Conservation (phyloP, 2,329 filamentous ascomycete genomes). For the Fonsecaea pedrosoi region DNA sequence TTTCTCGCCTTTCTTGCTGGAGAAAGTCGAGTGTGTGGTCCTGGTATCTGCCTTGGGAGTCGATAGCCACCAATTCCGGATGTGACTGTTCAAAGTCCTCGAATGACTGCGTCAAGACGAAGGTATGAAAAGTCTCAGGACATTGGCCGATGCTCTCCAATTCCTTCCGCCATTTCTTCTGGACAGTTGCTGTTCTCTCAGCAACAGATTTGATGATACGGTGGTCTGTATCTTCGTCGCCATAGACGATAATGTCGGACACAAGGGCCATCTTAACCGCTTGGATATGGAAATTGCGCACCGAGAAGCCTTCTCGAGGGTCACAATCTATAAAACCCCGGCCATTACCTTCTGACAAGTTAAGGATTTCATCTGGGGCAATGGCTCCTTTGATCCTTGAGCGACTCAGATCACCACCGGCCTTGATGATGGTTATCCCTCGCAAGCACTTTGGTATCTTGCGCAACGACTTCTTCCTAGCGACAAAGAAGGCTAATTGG, state of each 20-base stretch:
- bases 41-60: constrained; percentile 73
- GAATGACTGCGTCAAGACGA: constrained; percentile 68
- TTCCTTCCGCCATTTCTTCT: constrained; percentile 74
- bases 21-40: constrained; percentile 86
- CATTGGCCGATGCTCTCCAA: constrained; percentile 63
- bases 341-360: constrained; percentile 54
- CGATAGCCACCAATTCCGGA: constrained; percentile 74
- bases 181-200: constrained; percentile 72
- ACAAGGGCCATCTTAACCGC: constrained; percentile 83
- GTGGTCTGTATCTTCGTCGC: constrained; percentile 69
- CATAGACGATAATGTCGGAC: constrained; percentile 93
- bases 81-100: constrained; percentile 73
- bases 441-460: constrained; percentile 78
- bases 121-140: constrained; percentile 80
- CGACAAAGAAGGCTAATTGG: constrained; percentile 87
- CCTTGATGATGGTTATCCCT: constrained; percentile 84
- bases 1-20: constrained; percentile 85
- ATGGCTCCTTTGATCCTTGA: constrained; percentile 87
- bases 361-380: constrained; percentile 78
- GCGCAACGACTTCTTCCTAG: constrained; percentile 72
- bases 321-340: constrained; percentile 81
- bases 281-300: constrained; percentile 97
- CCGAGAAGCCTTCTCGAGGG: constrained; percentile 88
- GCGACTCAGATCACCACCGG: constrained; percentile 75
- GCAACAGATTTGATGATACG: constrained; percentile 71